A percentile compares a stretch with the other conserved stretches of the same genome.
Conservation (phyloP, 805 yeast species). For the Wickerhamiella occidentalis region DNA sequence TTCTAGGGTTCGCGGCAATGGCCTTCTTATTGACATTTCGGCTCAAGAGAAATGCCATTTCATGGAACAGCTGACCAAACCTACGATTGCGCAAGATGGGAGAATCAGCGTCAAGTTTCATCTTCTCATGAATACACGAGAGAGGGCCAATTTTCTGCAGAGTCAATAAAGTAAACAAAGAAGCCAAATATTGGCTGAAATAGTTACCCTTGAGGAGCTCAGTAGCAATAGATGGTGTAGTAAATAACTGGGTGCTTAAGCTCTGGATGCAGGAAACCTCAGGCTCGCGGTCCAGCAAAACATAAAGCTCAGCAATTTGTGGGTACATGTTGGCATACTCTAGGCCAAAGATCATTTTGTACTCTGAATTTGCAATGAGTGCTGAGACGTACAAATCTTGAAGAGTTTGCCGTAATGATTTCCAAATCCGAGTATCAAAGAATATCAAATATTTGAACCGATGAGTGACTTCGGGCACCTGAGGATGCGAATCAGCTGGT, state of each 20-base stretch:
- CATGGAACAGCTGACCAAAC: constrained; percentile 69
- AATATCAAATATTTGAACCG: constrained; percentile 48
- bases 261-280: constrained; percentile 64
- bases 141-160: constrained; percentile 35
- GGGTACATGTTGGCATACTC: constrained; percentile 82
- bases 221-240: constrained; percentile 72
- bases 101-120: constrained; percentile 24
- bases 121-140: constrained; percentile 29
- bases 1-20: constrained; percentile 34
- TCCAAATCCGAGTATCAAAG: constrained; percentile 66
- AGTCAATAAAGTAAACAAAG: constrained; percentile 52
- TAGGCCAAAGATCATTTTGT: constrained; percentile 48
- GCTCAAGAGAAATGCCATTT: constrained; percentile 63
- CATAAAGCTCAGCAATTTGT: constrained; percentile 53
- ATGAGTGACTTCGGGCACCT: constrained; percentile 9
- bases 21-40: constrained; percentile 47
- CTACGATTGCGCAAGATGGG: constrained; percentile 46
- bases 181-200: constrained; percentile 46
- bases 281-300: constrained; percentile 74
- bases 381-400: constrained; percentile 57
- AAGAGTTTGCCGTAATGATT: constrained; percentile 40
- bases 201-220: constrained; percentile 53
- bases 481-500: neutral
- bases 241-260: constrained; percentile 74
- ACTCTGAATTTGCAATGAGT: constrained; percentile 46